Evolutionary conservation across 2,329 filamentous ascomycete genomes (phyloP).

Genomic region (Trichocomaceae sp.): DNA sequence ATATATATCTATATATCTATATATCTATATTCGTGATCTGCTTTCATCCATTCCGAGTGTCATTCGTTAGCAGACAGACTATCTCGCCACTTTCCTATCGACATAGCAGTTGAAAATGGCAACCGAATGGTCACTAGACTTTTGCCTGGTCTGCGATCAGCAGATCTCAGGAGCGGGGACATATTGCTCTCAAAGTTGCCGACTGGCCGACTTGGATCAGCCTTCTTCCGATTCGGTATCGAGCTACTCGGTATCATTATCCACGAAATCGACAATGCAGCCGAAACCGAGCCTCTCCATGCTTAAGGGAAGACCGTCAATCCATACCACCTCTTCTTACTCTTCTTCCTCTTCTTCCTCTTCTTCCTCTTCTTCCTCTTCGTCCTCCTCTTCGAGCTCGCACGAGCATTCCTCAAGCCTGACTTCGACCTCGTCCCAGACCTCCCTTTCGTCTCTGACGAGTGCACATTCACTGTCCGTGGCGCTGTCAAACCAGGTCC

Average conservation of each 20-base stretch:
- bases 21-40: background rate
- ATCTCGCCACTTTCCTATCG: background rate
- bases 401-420: slow-evolving; percentile 16
- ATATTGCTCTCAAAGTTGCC: slow-evolving; percentile 90
- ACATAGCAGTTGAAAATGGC: slow-evolving; percentile 24
- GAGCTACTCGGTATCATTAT: slow-evolving; percentile 12
- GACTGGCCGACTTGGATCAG: slow-evolving; percentile 78
- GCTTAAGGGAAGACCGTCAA: slow-evolving; percentile 13
- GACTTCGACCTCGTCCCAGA: slow-evolving; percentile 67
- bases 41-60: background rate
- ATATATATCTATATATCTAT: background rate
- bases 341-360: background rate
- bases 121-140: slow-evolving; percentile 71
- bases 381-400: slow-evolving; percentile 1
- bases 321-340: slow-evolving; percentile 12
- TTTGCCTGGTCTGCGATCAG: slow-evolving; percentile 89
- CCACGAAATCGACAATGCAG: slow-evolving; percentile 14
- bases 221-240: slow-evolving; percentile 46
- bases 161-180: slow-evolving; percentile 67
- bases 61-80: background rate
- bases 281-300: slow-evolving; percentile 4
- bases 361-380: background rate
- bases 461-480: slow-evolving; percentile 50
- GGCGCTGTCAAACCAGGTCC: slow-evolving; percentile 65
- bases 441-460: slow-evolving; percentile 73